Evolutionary conservation across 2,329 filamentous ascomycete species (phyloP).

Genomic region (Scedosporium dehoogii): DNA sequence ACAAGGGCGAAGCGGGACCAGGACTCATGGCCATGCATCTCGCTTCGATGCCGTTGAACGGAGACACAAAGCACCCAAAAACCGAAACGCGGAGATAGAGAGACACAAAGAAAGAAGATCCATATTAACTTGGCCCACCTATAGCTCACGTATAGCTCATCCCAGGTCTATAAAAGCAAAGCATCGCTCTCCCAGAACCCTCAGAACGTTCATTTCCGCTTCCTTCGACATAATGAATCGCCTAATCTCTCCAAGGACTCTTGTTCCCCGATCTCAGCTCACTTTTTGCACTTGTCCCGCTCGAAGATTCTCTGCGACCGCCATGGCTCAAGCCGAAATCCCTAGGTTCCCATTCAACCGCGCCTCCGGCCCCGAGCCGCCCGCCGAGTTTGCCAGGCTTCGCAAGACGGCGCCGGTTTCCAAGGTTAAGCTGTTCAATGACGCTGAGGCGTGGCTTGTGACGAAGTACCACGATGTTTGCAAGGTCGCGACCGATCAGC

Average conservation of each 20-base stretch:
- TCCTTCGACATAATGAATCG: background rate
- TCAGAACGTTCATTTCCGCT: too few relatives aligned
- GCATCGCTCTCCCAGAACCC: too few relatives aligned
- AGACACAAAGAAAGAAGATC: too few relatives aligned
- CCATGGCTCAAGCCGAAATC: background rate
- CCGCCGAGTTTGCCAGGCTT: constrained; percentile 32
- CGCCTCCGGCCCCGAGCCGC: constrained; percentile 20
- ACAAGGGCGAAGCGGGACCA: background rate
- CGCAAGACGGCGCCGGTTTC: constrained; percentile 33
- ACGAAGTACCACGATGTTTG: constrained; percentile 37
- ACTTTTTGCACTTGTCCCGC: background rate
- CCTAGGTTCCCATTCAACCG: constrained; percentile 2
- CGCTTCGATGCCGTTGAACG: too few relatives aligned
- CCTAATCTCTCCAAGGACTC: background rate
- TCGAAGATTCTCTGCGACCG: background rate
- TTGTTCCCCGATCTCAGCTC: background rate
- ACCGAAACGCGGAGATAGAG: too few relatives aligned
- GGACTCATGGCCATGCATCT: too few relatives aligned
- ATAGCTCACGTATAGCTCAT: too few relatives aligned
- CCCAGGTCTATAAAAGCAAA: too few relatives aligned
- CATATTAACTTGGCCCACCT: too few relatives aligned
- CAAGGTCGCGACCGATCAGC: constrained; percentile 29
- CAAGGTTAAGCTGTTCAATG: constrained; percentile 34
- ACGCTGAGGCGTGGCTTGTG: constrained; percentile 34
- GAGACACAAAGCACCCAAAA: too few relatives aligned